Evolutionary conservation across 1,284 basidiomycete genomes (phyloP).

Genomic region (Tetrapyrgos nigripes): DNA sequence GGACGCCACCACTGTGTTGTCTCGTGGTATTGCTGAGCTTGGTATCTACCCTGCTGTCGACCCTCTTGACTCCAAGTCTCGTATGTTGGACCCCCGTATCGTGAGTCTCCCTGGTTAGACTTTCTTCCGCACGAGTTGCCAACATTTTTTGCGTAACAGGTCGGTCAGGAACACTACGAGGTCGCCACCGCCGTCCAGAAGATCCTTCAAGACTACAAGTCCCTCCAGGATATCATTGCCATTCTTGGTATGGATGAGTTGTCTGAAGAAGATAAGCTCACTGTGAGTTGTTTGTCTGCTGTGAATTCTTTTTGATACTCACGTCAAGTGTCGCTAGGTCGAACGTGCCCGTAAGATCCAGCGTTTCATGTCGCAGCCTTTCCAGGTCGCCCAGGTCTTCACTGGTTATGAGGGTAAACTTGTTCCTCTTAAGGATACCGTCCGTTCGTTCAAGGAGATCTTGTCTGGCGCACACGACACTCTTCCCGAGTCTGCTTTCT

Average conservation of each 20-base stretch:
- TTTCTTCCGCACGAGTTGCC: too few species aligned
- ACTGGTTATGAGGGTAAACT: slow-evolving; percentile 98
- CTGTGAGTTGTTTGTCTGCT: slow-evolving; percentile 60
- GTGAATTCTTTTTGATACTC: slow-evolving; percentile 13
- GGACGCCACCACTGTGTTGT: slow-evolving; percentile 99
- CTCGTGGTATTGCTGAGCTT: slow-evolving; percentile 98
- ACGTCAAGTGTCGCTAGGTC: slow-evolving; percentile 50
- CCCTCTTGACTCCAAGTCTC: slow-evolving; percentile 98
- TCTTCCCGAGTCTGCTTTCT: slow-evolving; percentile 94
- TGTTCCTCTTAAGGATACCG: slow-evolving; percentile 91
- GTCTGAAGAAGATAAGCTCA: slow-evolving; percentile 99
- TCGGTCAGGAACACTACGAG: slow-evolving; percentile 91
- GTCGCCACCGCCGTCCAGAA: slow-evolving; percentile 96
- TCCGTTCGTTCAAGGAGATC: slow-evolving; percentile 96
- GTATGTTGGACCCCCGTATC: slow-evolving; percentile 99
- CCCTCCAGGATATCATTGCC: slow-evolving; percentile 95
- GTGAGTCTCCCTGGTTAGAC: slow-evolving; percentile 61
- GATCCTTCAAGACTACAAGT: slow-evolving; percentile 99
- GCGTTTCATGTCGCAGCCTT: slow-evolving; percentile 99
- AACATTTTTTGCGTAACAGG: slow-evolving; percentile 46
- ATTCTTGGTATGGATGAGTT: slow-evolving; percentile 99
- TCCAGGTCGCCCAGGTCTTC: slow-evolving; percentile 99
- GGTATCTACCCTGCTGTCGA: slow-evolving; percentile 99
- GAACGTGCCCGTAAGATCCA: slow-evolving; percentile 91
- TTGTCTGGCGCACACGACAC: slow-evolving; percentile 88